Evolutionary conservation across 495 filamentous ascomycete genomes (phyloP), one percentile per base, ranked within the genome.

Genomic region (Arthonia radiata): DNA sequence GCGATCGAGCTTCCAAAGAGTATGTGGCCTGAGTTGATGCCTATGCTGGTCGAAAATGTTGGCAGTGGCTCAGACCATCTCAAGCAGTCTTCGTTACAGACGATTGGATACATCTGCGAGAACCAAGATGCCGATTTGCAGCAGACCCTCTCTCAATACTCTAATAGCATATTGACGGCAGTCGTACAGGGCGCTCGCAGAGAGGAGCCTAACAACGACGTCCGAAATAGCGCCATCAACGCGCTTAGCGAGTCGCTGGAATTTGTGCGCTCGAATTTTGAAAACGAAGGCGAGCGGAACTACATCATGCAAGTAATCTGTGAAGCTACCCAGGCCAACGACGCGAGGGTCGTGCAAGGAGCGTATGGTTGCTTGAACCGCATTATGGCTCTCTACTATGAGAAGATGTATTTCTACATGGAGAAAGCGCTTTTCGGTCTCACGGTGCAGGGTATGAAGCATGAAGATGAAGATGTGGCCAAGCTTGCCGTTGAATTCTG

Each of bases 221-320:
- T 97, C 19, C 77, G 86, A 25, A 61, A 73, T 35, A 77, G 86
- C 18, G 86, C 86, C 39, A 82, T 97, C 44, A 72, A 72, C 29
- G 89, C 86, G 12, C 69, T 97, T 10, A 76, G 80, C 39, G 89
- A 97, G 44, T 91, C 80, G n/a, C 67, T 94, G 14, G 86, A 97
- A 48, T 97, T 97, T 46, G 83, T 97, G 18, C 66, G 78, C 9
- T 79, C 76, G 47, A 97, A 97, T 52, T 94, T 97, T 49, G 86
- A 93, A 44, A 90, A 94, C 41, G 86, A 97, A 48, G 86, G 83
- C 36, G 86, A 97, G 56, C 68, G 86, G 19, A 94, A 97, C 54
- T 94, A 94, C 56, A 97, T 97, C 43, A 97, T 97, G 86, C 86
- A 97, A 54, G 86, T 97, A 36, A 75, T 97, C 40, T 97, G 86